Conservation (phyloP, 2,329 filamentous ascomycete genomes). For the Colletotrichum limetticola region DNA sequence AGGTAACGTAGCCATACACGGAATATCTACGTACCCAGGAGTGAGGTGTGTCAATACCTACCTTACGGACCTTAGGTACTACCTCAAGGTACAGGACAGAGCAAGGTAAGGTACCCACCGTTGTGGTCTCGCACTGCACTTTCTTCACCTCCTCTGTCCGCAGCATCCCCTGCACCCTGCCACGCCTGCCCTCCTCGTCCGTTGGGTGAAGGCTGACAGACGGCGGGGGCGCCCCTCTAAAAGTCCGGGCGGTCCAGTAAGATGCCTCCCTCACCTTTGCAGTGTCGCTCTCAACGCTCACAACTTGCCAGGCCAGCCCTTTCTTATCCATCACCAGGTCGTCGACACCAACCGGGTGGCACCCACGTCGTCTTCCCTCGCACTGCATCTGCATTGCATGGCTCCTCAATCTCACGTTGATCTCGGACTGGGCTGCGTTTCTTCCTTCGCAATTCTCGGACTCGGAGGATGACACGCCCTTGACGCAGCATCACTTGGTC, state of each 20-base stretch:
- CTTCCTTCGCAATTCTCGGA: not conserved
- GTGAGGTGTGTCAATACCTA: not conserved
- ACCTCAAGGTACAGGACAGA: not conserved
- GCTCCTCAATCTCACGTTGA: conserved; percentile 17
- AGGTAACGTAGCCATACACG: not conserved
- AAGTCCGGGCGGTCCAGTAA: conserved; percentile 29
- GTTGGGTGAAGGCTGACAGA: conserved; percentile 28
- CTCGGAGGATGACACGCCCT: conserved; percentile 32
- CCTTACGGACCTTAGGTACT: not conserved
- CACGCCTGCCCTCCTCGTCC: not conserved
- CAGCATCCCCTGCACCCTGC: not conserved
- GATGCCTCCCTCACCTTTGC: not conserved
- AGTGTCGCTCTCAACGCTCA: not conserved
- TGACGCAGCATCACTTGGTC: conserved; percentile 19
- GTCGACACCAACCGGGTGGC: conserved; percentile 30
- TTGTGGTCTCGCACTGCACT: not conserved
- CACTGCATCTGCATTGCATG: conserved; percentile 19
- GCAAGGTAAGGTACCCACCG: not conserved
- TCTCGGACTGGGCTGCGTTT: conserved; percentile 14
- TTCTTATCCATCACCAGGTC: not conserved
- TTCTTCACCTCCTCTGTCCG: conserved; percentile 15
- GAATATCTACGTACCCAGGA: not conserved
- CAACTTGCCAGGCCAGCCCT: not conserved
- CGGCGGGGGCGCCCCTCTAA: not conserved
- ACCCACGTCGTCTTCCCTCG: conserved; percentile 25